Conservation (phyloP, 164 flowering plant species). For the Vitis riparia region DNA sequence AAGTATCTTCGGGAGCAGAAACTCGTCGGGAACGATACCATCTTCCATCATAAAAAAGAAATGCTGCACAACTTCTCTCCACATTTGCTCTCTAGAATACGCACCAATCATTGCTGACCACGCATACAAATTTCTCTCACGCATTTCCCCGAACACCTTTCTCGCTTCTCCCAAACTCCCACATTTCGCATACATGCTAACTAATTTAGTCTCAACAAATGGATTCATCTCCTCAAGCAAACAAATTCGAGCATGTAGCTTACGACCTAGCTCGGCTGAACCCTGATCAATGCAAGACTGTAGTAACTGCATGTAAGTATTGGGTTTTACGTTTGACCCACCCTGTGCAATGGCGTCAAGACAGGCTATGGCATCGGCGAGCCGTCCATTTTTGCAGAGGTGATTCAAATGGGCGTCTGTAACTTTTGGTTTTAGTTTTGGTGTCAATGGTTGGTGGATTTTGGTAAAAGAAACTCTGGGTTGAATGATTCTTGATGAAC, state of each 20-base stretch:
- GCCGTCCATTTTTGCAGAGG: slow-evolving; percentile 43
- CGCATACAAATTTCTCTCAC: slow-evolving; percentile 45
- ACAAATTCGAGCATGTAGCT: slow-evolving; percentile 41
- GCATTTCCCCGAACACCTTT: slow-evolving; percentile 52
- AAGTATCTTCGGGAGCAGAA: slow-evolving; percentile 54
- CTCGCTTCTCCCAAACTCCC: slow-evolving; percentile 53
- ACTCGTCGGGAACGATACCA: slow-evolving; percentile 43
- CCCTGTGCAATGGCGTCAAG: slow-evolving; percentile 39
- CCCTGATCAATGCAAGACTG: slow-evolving; percentile 45
- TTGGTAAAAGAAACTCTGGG: slow-evolving; percentile 20
- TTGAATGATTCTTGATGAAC: slow-evolving; percentile 19
- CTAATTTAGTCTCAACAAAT: slow-evolving; percentile 54
- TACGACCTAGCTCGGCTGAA: slow-evolving; percentile 42
- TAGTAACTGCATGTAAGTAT: slow-evolving; percentile 36
- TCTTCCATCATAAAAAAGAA: slow-evolving; percentile 48
- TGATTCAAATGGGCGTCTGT: slow-evolving; percentile 33
- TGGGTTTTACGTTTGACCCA: slow-evolving; percentile 36
- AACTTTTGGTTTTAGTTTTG: slow-evolving; percentile 2
- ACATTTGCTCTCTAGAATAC: slow-evolving; percentile 44
- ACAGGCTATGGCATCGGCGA: slow-evolving; percentile 40
- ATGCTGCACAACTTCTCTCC: slow-evolving; percentile 48
- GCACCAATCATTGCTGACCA: slow-evolving; percentile 77
- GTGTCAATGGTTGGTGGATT: background rate
- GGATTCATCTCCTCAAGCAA: slow-evolving; percentile 24
- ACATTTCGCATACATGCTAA: slow-evolving; percentile 64